Evolutionary conservation across 2,329 filamentous ascomycete species (phyloP), one percentile per base, ranked within the genome.

Genomic region (Sporothrix mexicana): DNA sequence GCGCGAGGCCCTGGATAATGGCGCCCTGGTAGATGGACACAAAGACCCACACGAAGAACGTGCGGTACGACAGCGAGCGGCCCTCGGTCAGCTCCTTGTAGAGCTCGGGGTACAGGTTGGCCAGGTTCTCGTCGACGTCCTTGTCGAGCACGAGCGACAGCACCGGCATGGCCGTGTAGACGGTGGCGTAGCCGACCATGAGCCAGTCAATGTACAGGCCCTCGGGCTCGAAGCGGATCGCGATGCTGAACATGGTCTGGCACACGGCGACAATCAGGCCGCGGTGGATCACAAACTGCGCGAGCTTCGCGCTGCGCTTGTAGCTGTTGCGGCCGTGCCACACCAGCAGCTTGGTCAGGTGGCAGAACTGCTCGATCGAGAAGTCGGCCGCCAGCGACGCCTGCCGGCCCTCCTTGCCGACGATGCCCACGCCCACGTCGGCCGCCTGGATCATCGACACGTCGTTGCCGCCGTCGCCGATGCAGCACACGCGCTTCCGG

Each of bases 401-500:
- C 84, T 99, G 96, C 25, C 93, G 90, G 47, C 96, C 96, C 84
- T 99, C 96, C 84, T 99, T 99, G 74, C 96, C 96, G 0, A 98
- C 96, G 75, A 99, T 99, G 74, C 96, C 96, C 36, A 99, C 95
- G 74, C 97, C 97, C 0, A 99, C 95, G 79, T 99, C 96, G 0
- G 97, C 96, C 8, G 96, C 95, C 84, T 98, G 96, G 77, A 99
- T 99, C 96, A 99, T 99, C 77, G 92, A 95, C 5, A 99, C 96
- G 80, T 99, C 97, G 82, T 99, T 99, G 77, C 97, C 96, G 76
- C 96, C 96, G 79, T 99, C 96, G 51, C 96, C 96, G 77, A 99
- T 99, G 80, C 96, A 98, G 83, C 95, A 97, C 17, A 98, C 93
- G 15, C 97, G 92, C 82, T 98, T 98, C 81, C 93, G 94, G 23